Base-by-base conservation (phyloP, 225 moss, liverwort and hornwort species). In the Rhytidiadelphus loreus region DNA sequence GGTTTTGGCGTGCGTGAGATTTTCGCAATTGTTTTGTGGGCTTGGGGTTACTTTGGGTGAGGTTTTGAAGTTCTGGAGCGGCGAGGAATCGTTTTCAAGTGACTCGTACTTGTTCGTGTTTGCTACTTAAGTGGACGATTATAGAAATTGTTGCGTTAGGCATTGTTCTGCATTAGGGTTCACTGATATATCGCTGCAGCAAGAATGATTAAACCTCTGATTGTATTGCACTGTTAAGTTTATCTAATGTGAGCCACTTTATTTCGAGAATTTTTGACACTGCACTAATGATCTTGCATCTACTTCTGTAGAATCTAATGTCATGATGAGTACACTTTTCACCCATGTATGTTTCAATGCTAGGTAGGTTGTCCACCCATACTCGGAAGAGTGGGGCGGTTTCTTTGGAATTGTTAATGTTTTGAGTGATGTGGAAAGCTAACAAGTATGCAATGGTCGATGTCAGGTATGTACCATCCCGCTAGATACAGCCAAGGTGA, bases 401-500 rank as follows among this genome's bases (percentile, higher is more conserved):
- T 70, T 56, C 32, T 71, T 78, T 66, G 64, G 39, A 52, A 21
- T 35, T 71, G 20, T 52, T 21, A 11, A 14, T 66, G 52, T 39
- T 29, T 83, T 55, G 56, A 69, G 41, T 69, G 56, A 19, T 66
- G 11, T 83, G 44, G 29, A 43, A 41, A 70, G 77, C 82, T 90
- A 81, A 92, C 48, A 35, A 87, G 57, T 18, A 11, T n/a, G 78
- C 11, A 43, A 77, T 64, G 56, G 78, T 43, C 57, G 86, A 74
- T 92, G 90, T 80, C 95, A 98, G 98, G 89, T 84, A 46, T 98
- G 96, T 85, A 98, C 98, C 21, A 98, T 98, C 53, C 98, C 98
- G 17, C 89, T 98, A 48, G 98, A 98, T 75, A 98, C 98, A 52
- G 98, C 98, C 50, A 98, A 98, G 90, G 98, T 98, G 89, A 92